Base-by-base conservation (phyloP, 2,329 filamentous ascomycete genomes). In the Xylariaceae sp. region DNA sequence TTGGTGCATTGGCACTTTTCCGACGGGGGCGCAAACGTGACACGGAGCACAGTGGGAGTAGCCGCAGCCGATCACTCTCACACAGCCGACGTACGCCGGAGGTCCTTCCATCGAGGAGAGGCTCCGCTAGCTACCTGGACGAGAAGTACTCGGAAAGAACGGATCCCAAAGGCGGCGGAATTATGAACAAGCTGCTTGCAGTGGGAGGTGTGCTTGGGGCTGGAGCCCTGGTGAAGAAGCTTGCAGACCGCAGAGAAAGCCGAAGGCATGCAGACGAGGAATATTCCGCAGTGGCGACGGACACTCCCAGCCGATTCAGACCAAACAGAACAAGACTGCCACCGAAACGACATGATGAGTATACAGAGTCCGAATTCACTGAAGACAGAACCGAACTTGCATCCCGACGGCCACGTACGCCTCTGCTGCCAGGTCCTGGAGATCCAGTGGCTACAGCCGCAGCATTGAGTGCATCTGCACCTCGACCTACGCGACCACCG, bases 71-170 rank as follows among this genome's bases (percentile, higher is more conserved):
- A 17, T 67, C 63, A 12, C 66, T 66, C 18, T 69, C 72, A 14
- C 65, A 60, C 6, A 70, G 70, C 48, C 68, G 69, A 40, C 68
- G 70, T 13, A 57, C 51, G 9, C 73, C 77, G 1, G 79, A 83
- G 53, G 77, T 80, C 1, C 62, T 82, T 10, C 70, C 79, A 1
- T 83, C 81, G 0, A 73, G 78, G 40, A 71, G 74, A 31, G 74
- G 67, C 3, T 85, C 82, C 0, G 76, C 75, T 5, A 87, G 83
- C 47, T 85, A 83, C 57, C 71, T 75, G 17, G 80, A 87, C 38
- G 86, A 90, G 58, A 89, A 90, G 66, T 80, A 80, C 51, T 80
- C 80, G 0, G 78, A 84, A n/a, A 67, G 71, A 47, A 58, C 63
- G 41, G 72, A 71, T 19, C 74, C 69, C 34, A 58, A 63, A 49